A percentile compares a stretch with the other conserved stretches of the same genome.
phyloP scores from a whole-genome alignment of 2,329 filamentous ascomycete species.

The Fusarium fujikuroi region DNA sequence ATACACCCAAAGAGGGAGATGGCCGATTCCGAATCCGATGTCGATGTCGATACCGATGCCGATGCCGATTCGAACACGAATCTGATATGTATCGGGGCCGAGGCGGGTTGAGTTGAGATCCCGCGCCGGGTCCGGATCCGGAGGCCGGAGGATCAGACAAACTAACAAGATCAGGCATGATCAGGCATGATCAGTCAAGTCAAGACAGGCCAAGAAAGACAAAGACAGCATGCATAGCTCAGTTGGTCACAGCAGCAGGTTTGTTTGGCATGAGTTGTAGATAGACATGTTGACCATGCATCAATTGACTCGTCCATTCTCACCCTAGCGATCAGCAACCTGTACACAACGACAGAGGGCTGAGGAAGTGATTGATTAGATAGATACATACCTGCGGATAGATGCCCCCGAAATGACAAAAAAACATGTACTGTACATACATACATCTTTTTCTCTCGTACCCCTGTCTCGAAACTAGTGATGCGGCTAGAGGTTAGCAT shows the following conservation, averaged over 20 bases:
- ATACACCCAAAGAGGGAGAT: not conserved
- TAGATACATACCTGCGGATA: not conserved
- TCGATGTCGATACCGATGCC: not conserved
- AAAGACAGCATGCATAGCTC: not conserved
- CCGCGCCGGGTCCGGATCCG: conserved; percentile 11
- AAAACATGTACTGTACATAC: not conserved
- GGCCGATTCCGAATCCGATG: not conserved
- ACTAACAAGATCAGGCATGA: not conserved
- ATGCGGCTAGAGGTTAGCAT: conserved; percentile 7
- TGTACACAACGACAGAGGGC: not conserved
- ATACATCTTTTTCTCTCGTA: not conserved
- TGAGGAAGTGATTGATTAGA: conserved; percentile 28
- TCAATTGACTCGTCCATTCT: not conserved
- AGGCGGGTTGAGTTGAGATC: not conserved
- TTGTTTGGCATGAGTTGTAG: not conserved
- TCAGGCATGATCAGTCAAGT: not conserved
- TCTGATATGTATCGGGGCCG: conserved; percentile 12
- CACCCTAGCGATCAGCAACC: not conserved
- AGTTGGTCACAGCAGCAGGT: not conserved
- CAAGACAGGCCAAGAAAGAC: not conserved
- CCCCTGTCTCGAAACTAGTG: conserved; percentile 12
- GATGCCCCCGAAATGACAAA: not conserved
- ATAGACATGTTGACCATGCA: not conserved
- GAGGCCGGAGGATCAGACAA: conserved; percentile 2
- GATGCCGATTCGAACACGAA: not conserved